Evolutionary conservation across 1,284 basidiomycete species (phyloP), one percentile per base, ranked within the genome.

Genomic region (Phellopilus nigrolimitatus): DNA sequence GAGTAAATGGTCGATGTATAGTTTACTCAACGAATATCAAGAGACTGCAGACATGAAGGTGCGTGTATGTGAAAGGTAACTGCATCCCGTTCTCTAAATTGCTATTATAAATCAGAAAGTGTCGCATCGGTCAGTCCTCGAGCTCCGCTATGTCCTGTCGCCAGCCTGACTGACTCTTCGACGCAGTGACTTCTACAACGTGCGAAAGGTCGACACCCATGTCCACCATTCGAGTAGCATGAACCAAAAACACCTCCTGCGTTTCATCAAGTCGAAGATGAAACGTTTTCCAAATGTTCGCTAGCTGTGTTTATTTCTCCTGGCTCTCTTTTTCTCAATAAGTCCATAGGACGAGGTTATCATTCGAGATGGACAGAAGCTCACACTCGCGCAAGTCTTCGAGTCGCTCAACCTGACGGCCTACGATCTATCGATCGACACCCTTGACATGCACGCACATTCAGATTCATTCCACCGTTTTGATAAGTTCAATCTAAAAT

Each of bases 211-310:
- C 55, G 95, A 98, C 66, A 99, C 97, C 7, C 95, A 99, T 69
- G 91, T 99, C 17, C 97, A 99, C 64, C 93, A 99, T 68, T 97
- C 94, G 8, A 97, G 95, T 49, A 89, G 90, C 66, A 98, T 99
- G 95, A 99, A 99, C 68, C 97, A 99, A 68, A 99, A 99, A 70
- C 97, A 99, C 71, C 72, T 99, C n/a, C 73, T 99, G 21, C 93
- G 97, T 4, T 99, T 99, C 71, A 99, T 99, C 76, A 99, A 99
- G 68, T 84, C 87, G 39, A 98, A 99, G 69, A 92, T 94, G 87
- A 93, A 91, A 69, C 80, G 81, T 22, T 81, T 74, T 61, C 82
- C 91, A 1, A 63, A 92, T 44, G 88, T 88, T 55, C 31, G 75
- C 66, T 10, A 17, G 19, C 2, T 38, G 25, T 39, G 38, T 46